Percentiles rank a stretch among this genome's conserved stretches.
These are phyloP conservation scores for Huntiella savannae DNA, from an alignment of 2,329 filamentous ascomycete species.

Conservation along the genomic window DNA sequence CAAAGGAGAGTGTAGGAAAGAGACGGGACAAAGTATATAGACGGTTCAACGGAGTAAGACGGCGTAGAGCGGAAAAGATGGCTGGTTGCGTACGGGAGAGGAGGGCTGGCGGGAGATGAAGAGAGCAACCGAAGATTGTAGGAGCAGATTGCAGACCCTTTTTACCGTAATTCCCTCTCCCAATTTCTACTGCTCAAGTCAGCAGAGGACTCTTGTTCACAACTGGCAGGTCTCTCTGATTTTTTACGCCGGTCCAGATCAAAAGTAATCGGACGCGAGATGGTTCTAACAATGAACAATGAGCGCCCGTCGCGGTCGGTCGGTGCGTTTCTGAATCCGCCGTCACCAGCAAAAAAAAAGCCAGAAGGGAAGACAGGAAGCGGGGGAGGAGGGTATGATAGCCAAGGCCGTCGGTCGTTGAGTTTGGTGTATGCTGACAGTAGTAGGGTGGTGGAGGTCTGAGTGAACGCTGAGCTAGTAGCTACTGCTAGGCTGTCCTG, in stretches of 20 bases:
- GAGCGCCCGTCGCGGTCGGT: constrained; percentile 9
- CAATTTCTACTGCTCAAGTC: constrained; percentile 7
- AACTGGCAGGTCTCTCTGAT: constrained; percentile 1
- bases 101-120: neutral
- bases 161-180: constrained; percentile 4
- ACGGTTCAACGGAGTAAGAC: too few species aligned
- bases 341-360: neutral
- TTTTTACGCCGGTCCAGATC: constrained; percentile 5
- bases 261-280: constrained; percentile 10
- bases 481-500: too few species aligned
- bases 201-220: constrained; percentile 1
- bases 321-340: constrained; percentile 3
- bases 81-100: neutral
- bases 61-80: neutral
- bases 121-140: neutral
- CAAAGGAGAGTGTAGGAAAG: too few species aligned
- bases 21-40: too few species aligned
- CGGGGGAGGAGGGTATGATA: too few species aligned
- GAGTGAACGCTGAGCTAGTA: too few species aligned
- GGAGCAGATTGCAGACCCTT: constrained; percentile 4
- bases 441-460: too few species aligned
- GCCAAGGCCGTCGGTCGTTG: too few species aligned
- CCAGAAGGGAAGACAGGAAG: too few species aligned
- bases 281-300: constrained; percentile 3
- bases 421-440: too few species aligned